phyloP scores from a whole-genome alignment of 441 rosid genomes.

The Gossypium schwendimanii region DNA sequence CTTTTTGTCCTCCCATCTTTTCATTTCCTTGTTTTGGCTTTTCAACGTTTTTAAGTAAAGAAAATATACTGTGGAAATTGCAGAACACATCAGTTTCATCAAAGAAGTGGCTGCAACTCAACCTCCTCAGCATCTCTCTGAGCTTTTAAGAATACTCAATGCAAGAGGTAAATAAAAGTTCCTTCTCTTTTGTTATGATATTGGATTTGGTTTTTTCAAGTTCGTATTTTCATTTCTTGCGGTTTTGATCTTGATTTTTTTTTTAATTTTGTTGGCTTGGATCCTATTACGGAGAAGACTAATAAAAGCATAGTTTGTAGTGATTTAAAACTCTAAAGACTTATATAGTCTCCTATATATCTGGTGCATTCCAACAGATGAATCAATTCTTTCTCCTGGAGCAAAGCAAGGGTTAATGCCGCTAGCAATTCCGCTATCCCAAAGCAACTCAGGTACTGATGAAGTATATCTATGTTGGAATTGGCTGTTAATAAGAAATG shows the following conservation, averaged over 20 bases:
- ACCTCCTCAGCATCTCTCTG: slow-evolving; percentile 61
- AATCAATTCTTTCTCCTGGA: slow-evolving; percentile 65
- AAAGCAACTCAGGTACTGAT: slow-evolving; percentile 48
- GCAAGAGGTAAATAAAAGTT: slow-evolving; percentile 40
- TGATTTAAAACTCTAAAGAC: background rate
- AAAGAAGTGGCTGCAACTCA: slow-evolving; percentile 57
- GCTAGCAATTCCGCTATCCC: slow-evolving; percentile 62
- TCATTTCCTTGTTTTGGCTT: background rate
- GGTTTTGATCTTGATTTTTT: background rate
- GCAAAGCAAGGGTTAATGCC: slow-evolving; percentile 73
- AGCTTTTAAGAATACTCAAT: slow-evolving; percentile 45
- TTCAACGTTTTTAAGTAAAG: background rate
- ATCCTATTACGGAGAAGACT: background rate
- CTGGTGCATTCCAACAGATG: slow-evolving; percentile 35
- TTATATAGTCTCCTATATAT: background rate
- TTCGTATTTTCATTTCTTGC: background rate
- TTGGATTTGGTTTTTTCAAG: background rate
- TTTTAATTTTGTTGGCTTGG: background rate
- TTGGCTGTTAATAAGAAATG: slow-evolving; percentile 1
- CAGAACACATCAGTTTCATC: slow-evolving; percentile 57
- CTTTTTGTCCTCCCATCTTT: background rate
- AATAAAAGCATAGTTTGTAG: background rate
- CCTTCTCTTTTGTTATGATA: background rate
- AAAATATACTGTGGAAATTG: background rate
- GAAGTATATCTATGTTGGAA: background rate